phyloP scores from a whole-genome alignment of 148 eudicot genomes.

The Amaranthus cruentus region DNA sequence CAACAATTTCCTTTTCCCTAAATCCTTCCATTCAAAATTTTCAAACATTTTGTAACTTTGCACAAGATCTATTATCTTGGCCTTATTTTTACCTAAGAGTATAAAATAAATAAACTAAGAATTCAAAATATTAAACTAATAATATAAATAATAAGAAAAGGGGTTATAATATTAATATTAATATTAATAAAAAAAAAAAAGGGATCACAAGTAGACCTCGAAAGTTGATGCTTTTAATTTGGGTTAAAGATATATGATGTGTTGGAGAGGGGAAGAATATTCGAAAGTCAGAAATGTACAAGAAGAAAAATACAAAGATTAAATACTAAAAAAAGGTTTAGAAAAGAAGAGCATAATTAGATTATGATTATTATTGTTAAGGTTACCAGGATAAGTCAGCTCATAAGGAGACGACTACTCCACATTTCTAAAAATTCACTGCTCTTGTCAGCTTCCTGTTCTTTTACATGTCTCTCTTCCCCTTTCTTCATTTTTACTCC shows the following conservation, averaged over 20 bases:
- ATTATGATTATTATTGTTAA: conserved; percentile 55
- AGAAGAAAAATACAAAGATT: conserved; percentile 70
- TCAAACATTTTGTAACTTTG: conserved; percentile 16
- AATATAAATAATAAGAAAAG: not conserved
- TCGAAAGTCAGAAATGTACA: conserved; percentile 54
- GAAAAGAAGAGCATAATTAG: conserved; percentile 59
- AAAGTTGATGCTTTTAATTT: conserved; percentile 43
- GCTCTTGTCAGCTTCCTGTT: conserved; percentile 59
- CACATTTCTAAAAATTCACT: conserved; percentile 79
- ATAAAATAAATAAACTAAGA: too few relatives aligned
- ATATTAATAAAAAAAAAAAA: too few relatives aligned
- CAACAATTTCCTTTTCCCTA: conserved; percentile 73
- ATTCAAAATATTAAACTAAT: too few relatives aligned
- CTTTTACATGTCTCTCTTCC: conserved; percentile 26
- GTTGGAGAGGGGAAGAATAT: conserved; percentile 68
- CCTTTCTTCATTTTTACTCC: too few relatives aligned
- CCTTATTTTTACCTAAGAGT: conserved; percentile 1
- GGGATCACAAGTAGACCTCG: conserved; percentile 36
- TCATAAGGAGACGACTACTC: conserved; percentile 59
- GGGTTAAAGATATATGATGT: not conserved
- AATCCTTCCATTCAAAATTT: conserved; percentile 26
- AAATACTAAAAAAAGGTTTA: conserved; percentile 38
- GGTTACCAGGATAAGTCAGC: conserved; percentile 68
- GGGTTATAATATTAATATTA: too few relatives aligned
- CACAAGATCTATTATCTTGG: conserved; percentile 25